Conservation (phyloP, 2,329 filamentous ascomycete genomes). For the Pseudogymnoascus sp. region DNA sequence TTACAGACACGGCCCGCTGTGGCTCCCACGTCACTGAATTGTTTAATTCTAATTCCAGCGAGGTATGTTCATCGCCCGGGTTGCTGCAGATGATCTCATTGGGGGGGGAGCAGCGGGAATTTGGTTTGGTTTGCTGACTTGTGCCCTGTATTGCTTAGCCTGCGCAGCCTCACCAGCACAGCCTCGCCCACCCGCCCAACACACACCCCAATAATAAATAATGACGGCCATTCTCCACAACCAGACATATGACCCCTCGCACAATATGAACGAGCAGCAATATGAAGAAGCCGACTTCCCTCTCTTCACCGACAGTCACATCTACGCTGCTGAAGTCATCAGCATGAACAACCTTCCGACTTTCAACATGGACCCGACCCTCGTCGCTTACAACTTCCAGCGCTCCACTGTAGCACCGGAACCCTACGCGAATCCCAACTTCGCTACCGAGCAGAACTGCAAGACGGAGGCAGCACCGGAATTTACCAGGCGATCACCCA, state of each 20-base stretch:
- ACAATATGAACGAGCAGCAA: neutral
- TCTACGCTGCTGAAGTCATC: neutral
- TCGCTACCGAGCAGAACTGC: neutral
- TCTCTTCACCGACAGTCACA: neutral
- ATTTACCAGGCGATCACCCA: neutral
- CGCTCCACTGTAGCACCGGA: neutral
- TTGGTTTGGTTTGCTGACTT: neutral
- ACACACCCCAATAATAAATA: neutral
- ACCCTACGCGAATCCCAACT: neutral
- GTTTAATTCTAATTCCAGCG: neutral
- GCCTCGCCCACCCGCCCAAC: neutral
- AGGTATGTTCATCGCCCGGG: neutral
- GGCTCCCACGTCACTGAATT: neutral
- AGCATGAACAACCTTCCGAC: neutral
- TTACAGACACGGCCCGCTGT: neutral
- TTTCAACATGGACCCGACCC: neutral
- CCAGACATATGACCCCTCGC: neutral
- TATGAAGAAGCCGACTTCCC: neutral
- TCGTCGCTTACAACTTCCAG: constrained; percentile 6
- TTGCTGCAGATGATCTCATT: neutral
- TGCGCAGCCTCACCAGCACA: constrained; percentile 3
- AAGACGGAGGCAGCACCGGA: neutral
- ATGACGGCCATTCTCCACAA: constrained; percentile 7
- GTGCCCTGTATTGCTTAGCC: neutral
- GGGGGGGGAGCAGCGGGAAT: neutral